Conservation (phyloP, 108 stramenopile species). For the Skeletonema menzelii region DNA sequence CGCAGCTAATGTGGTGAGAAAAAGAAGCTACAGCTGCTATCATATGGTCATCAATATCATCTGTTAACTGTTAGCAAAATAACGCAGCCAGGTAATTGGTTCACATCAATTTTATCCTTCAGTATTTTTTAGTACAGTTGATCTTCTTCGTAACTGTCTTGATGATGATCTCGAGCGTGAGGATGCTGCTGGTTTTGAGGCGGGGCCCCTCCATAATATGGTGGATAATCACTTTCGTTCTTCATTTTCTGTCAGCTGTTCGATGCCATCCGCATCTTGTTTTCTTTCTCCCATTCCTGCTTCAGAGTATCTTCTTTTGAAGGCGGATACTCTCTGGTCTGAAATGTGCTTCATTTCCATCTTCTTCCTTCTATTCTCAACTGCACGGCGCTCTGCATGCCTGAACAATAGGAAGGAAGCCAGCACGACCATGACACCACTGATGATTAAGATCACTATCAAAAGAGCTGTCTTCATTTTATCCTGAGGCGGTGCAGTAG, state of each 20-base stretch:
- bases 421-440: constrained; percentile 22
- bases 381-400: constrained; percentile 11
- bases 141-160: not conserved
- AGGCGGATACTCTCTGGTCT: not conserved
- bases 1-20: too few species aligned
- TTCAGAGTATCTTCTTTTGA: not conserved
- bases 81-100: too few species aligned
- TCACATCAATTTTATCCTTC: not conserved
- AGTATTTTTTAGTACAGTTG: not conserved
- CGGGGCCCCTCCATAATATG: not conserved
- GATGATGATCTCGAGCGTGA: not conserved
- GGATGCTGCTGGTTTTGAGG: not conserved
- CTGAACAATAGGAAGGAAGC: constrained; percentile 13
- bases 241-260: not conserved
- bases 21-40: too few species aligned
- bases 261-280: not conserved
- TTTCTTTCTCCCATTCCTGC: not conserved
- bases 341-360: constrained; percentile 3
- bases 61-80: too few species aligned
- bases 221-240: not conserved
- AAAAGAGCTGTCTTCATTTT: constrained; percentile 4
- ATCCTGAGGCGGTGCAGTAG: constrained; percentile 2
- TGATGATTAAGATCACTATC: constrained; percentile 14
- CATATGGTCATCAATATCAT: too few species aligned
- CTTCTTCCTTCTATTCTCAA: not conserved